phyloP scores from a whole-genome alignment of 805 yeast genomes.

The Scheffersomyces amazonensis region DNA sequence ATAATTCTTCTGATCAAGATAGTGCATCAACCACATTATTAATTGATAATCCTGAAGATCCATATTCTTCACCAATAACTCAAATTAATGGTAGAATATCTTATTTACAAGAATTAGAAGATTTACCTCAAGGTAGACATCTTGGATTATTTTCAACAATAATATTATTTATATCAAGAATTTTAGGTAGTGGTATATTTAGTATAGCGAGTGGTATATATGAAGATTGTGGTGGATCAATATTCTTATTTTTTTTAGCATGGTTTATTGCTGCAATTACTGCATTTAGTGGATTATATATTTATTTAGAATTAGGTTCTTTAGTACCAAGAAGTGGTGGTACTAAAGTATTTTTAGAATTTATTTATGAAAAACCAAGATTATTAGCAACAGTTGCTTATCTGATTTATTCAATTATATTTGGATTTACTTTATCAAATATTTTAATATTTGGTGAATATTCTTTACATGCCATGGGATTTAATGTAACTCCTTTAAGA shows the following conservation, averaged over 20 bases:
- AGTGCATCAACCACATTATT: not conserved
- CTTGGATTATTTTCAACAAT: conserved; percentile 67
- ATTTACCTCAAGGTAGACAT: conserved; percentile 72
- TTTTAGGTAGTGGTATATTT: conserved; percentile 77
- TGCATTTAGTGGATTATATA: conserved; percentile 64
- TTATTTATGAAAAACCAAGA: conserved; percentile 59
- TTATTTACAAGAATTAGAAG: conserved; percentile 39
- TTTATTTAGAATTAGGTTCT: conserved; percentile 69
- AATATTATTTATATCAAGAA: conserved; percentile 61
- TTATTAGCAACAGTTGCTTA: conserved; percentile 52
- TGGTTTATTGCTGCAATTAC: conserved; percentile 64
- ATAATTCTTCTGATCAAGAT: not conserved
- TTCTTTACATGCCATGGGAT: conserved; percentile 43
- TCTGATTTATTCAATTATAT: conserved; percentile 46
- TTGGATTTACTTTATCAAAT: conserved; percentile 55
- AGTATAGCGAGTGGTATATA: conserved; percentile 68
- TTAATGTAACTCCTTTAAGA: conserved; percentile 33
- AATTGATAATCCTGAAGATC: conserved; percentile 1
- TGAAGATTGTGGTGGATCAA: conserved; percentile 67
- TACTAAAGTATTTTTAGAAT: conserved; percentile 67
- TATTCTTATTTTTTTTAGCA: conserved; percentile 53
- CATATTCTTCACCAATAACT: conserved; percentile 3
- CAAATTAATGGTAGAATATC: conserved; percentile 11
- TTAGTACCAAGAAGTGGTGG: conserved; percentile 76
- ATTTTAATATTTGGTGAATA: conserved; percentile 64